Conservation (phyloP, 257 asterid species). For the Solanum clarkiae region DNA sequence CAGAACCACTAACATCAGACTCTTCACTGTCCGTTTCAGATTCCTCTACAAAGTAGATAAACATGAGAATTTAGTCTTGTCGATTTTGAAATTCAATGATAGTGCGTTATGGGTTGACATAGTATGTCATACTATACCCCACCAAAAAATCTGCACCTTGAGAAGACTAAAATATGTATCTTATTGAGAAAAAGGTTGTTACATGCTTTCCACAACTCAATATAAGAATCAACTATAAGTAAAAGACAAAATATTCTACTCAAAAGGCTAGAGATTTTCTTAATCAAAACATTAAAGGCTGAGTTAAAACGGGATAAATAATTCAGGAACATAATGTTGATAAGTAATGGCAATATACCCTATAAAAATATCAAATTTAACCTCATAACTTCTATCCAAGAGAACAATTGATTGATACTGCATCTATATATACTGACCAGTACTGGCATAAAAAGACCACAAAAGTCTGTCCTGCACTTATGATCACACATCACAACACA, state of each 20-base stretch:
- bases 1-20: slow-evolving; percentile 94
- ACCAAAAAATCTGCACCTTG: background rate
- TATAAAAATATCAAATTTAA: background rate
- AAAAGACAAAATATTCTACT: background rate
- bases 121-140: background rate
- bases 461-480: background rate
- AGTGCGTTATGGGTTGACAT: background rate
- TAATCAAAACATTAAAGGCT: background rate
- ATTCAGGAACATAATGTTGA: background rate
- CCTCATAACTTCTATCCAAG: background rate
- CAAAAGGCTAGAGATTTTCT: background rate
- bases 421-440: background rate
- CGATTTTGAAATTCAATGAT: background rate
- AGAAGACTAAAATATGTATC: background rate
- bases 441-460: background rate
- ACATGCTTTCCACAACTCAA: background rate
- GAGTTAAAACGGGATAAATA: background rate
- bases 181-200: background rate
- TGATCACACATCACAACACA: background rate
- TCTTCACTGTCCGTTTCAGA: slow-evolving; percentile 95
- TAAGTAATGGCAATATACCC: background rate
- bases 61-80: background rate
- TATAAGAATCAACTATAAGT: background rate
- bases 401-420: background rate
- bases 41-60: slow-evolving; percentile 49